phyloP scores from a whole-genome alignment of 108 stramenopile species.

The Schizochytrium sp. region DNA sequence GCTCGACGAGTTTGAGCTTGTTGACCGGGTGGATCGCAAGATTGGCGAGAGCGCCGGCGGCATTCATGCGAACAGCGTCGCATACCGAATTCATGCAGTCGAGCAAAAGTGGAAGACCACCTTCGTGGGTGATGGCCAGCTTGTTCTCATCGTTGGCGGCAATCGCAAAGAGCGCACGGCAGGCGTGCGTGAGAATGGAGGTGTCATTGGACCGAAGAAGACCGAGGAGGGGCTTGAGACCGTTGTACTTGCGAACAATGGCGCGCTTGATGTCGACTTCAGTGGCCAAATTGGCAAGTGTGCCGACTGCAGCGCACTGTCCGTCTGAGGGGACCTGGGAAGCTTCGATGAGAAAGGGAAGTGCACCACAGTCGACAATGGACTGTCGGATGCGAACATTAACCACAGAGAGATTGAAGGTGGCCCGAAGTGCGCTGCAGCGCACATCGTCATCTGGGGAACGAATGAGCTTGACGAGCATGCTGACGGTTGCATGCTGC shows the following conservation, averaged over 20 bases:
- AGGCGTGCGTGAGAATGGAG: background rate
- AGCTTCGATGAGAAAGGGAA: background rate
- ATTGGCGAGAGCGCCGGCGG: background rate
- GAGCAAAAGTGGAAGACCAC: background rate
- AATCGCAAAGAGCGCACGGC: background rate
- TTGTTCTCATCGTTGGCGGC: constrained; percentile 11
- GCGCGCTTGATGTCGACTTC: background rate
- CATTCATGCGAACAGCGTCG: background rate
- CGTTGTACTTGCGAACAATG: background rate
- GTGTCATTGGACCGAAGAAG: background rate
- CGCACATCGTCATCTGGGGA: background rate
- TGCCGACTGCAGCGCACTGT: constrained; percentile 2
- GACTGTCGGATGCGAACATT: background rate
- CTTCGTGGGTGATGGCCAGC: background rate
- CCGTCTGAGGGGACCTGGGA: background rate
- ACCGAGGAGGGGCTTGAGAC: background rate
- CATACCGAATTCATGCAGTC: background rate
- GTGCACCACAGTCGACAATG: background rate
- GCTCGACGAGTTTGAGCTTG: constrained; percentile 7
- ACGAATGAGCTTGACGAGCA: background rate
- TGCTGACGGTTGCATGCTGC: background rate
- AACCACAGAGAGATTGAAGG: constrained; percentile 5
- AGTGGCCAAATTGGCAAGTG: background rate
- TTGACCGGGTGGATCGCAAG: constrained; percentile 6
- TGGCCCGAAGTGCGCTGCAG: background rate